Evolutionary conservation across 2,329 filamentous ascomycete species (phyloP).

Genomic region (Dissoconium aciculare): DNA sequence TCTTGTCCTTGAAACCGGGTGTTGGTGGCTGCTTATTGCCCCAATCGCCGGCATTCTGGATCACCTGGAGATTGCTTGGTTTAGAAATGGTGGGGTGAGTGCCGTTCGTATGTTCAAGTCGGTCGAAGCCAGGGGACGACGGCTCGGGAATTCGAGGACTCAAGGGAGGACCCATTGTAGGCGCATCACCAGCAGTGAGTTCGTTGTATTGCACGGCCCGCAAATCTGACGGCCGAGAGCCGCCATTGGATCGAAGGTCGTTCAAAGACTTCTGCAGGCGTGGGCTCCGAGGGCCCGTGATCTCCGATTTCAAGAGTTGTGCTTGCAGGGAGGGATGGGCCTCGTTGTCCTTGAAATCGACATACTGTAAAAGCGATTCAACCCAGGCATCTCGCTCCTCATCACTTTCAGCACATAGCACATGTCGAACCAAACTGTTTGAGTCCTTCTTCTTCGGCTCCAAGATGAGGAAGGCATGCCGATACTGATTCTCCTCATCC

Average conservation of each 20-base stretch:
- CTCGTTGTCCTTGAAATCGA: conserved; percentile 54
- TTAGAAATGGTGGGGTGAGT: conserved; percentile 51
- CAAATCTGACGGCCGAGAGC: conserved; percentile 6
- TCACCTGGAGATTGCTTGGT: conserved; percentile 69
- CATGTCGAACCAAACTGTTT: conserved; percentile 72
- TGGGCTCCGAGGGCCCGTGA: conserved; percentile 18
- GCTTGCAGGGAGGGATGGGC: conserved; percentile 11
- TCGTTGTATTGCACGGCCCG: conserved; percentile 39
- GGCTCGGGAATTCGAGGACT: conserved; percentile 11
- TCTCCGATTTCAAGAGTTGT: conserved; percentile 14
- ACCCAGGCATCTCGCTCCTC: conserved; percentile 89
- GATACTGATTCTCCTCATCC: conserved; percentile 82
- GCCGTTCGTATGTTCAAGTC: conserved; percentile 24
- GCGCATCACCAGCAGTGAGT: conserved; percentile 42
- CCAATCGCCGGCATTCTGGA: conserved; percentile 71
- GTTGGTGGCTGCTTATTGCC: conserved; percentile 52
- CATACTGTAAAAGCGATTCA: conserved; percentile 73
- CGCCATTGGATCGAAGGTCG: conserved; percentile 15
- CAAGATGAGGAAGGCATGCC: conserved; percentile 85
- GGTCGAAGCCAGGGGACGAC: conserved; percentile 21
- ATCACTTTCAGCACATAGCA: conserved; percentile 90
- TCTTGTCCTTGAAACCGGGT: conserved; percentile 59
- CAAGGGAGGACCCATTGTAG: conserved; percentile 30
- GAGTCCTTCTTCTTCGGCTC: conserved; percentile 97
- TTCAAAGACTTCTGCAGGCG: conserved; percentile 25